Conservation (phyloP, 2,329 filamentous ascomycete species). For the Scorias spongiosa region DNA sequence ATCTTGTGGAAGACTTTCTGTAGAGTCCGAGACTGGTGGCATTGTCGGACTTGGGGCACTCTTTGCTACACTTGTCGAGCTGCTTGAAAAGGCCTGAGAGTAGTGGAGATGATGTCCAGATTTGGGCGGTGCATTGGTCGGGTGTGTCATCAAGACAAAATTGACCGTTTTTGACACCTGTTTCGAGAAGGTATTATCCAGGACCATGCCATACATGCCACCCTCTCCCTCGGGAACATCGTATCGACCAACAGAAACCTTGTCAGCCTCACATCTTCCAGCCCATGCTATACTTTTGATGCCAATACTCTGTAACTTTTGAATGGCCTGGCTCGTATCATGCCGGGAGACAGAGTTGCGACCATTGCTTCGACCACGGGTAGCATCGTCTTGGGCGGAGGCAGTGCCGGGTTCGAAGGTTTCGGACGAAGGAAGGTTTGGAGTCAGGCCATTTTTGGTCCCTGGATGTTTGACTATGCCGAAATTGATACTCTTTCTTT, state of each 20-base stretch:
- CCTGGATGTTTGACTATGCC: conserved; percentile 96
- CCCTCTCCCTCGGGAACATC: conserved; percentile 60
- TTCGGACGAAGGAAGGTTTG: conserved; percentile 25
- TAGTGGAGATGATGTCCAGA: conserved; percentile 53
- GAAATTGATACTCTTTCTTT: conserved; percentile 98
- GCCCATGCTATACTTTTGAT: conserved; percentile 58
- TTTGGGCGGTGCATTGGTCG: conserved; percentile 64
- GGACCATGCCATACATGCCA: conserved; percentile 91
- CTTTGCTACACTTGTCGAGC: conserved; percentile 21
- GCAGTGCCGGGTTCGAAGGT: conserved; percentile 19
- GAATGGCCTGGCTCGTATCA: conserved; percentile 46
- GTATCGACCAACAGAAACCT: conserved; percentile 79
- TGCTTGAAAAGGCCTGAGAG: conserved; percentile 36
- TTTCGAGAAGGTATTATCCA: conserved; percentile 98
- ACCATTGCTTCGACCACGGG: conserved; percentile 21
- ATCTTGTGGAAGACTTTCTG: conserved; percentile 33
- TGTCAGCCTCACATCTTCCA: conserved; percentile 92
- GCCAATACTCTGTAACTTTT: conserved; percentile 48
- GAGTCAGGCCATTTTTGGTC: conserved; percentile 41
- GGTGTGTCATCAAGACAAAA: conserved; percentile 87
- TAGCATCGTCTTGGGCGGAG: conserved; percentile 20
- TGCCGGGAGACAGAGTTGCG: conserved; percentile 26
- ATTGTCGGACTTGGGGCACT: conserved; percentile 25
- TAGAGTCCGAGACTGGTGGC: conserved; percentile 31
- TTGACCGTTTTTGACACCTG: conserved; percentile 87